Evolutionary conservation across 2,329 filamentous ascomycete genomes (phyloP), one percentile per base, ranked within the genome.

Genomic region (Cytospora paraplurivora): DNA sequence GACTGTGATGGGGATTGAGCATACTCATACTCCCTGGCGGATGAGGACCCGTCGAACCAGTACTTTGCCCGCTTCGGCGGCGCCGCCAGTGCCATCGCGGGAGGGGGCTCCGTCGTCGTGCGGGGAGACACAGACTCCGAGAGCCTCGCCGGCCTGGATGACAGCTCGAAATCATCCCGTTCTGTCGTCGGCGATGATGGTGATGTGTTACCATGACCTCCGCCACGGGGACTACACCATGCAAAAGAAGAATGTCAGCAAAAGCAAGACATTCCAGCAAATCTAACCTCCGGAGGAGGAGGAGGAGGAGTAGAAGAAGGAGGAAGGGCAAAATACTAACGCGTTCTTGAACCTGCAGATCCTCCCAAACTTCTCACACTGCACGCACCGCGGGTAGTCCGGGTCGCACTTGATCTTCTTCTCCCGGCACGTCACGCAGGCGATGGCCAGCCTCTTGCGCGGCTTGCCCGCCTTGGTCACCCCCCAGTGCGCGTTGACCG

Each of bases 321-420:
- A 17, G 7, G 49, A n/a, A 62, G 21, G 7, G 11, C 11, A n/a
- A n/a, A n/a, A 13, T 10, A 88, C 89, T 86, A 79, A 94, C 90
- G 91, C 91, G 77, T 90, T 91, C 77, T 92, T 91, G 72, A 92
- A 93, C 76, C 89, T 89, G 84, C 93, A 97, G 19, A 89, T 82
- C 55, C 92, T 85, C 62, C 93, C 92, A 72, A 94, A 94, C 78
- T 96, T 97, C 73, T 95, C 90, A 74, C 93, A 97, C 76, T 97
- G 93, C 60, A 93, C 85, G 71, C 93, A 97, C 69, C 92, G 92
- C 47, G 91, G 91, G 68, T 87, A 89, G 70, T 93, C 92, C 1
- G 93, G 93, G 68, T 97, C 92, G 72, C 93, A 97, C 76, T 96
- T 97, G 78, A 97, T 96, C 82, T 97, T 97, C 86, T 97, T 97